Evolutionary conservation across 2,329 filamentous ascomycete species (phyloP), one percentile per base, ranked within the genome.

Genomic region (Fusarium hainanense): DNA sequence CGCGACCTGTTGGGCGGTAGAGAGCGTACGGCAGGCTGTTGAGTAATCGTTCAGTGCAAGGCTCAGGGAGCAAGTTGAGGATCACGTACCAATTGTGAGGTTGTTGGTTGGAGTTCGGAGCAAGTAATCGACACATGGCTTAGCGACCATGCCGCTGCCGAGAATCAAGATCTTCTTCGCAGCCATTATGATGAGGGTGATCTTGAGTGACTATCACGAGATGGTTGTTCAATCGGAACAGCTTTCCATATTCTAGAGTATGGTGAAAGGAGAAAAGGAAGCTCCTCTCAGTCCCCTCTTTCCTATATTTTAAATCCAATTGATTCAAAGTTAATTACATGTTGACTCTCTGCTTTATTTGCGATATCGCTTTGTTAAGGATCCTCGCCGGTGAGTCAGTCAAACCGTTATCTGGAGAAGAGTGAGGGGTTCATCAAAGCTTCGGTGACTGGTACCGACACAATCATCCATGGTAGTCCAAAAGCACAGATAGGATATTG

Each of bases 201-300:
- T 25, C 6, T 6, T 41, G 13, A 28, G 9, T 18, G 2, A 10
- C 11, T 18, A 3, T 8, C 21, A 42, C 25, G 7, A 16, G 32
- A n/a, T 9, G 9, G 4, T n/a, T 12, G 6, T 34, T 51, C 32
- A 20, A 51, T 11, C 11, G 18, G 8, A 2, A 16, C 16, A 8
- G 12, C 23, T 11, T 18, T 18, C 12, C 25, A 13, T 48, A 6
- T 6, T 48, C 16, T 3, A 12, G 3, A 20, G 16, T 37, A 6
- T 37, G 8, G 13, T 12, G 12, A 25, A 37, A 3, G 6, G 30
- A n/a, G 25, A 32, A 27, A 18, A 37, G 12, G 11, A 12, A 4
- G 3, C 13, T 21, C 21, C 8, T 4, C 3, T 11, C 7, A 37
- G 3, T 6, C 4, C 7, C 1, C 2, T 10, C 23, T 14, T n/a